Evolutionary conservation across 257 asterid genomes (phyloP), one percentile per base, ranked within the genome.

Genomic region (Fraxinus cuspidata): DNA sequence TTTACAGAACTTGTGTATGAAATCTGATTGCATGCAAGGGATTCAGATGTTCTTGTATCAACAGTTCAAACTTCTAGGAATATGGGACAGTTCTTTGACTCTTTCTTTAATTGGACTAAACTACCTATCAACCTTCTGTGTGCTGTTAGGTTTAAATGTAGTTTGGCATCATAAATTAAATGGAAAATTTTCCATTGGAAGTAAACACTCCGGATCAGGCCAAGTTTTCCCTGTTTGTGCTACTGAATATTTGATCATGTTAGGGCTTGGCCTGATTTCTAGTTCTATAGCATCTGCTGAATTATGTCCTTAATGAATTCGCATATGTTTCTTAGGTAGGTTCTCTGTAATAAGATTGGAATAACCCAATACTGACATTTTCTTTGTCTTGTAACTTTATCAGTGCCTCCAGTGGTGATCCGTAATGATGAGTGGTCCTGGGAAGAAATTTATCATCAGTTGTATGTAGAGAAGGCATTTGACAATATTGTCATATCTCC

Each of bases 401-500:
- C 90, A 96, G 99, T 88, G 86, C 92, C 99, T 53, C 99, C 99
- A 0, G 92, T 93, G 82, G 99, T 96, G 91, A 83, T 96, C 81
- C 89, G 75, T 76, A 96, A 96, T 85, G 97, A 96, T 70, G 97
- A 93, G 84, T 96, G 92, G 97, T 86, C 98, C n/a, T 96, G 99
- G 99, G 85, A 92, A 81, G 95, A 92, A 42, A 77, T 90, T 32
- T 89, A 81, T 78, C 88, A 87, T 78, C 90, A 87, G 79, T 74
- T 96, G 72, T 93, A 93, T 83, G 96, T 88, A 78, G 92, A 85
- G 74, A 96, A 81, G 84, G 95, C 92, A 64, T 93, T 96, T 70
- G 98, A 96, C 84, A 96, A 96, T 85, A 89, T 96, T 73, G 97
- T 96, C 78, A 89, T 96, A 85, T 96, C 99, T 82, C 99, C 99